Conservation (phyloP, 1,284 basidiomycete genomes). For the Waitea zeae region DNA sequence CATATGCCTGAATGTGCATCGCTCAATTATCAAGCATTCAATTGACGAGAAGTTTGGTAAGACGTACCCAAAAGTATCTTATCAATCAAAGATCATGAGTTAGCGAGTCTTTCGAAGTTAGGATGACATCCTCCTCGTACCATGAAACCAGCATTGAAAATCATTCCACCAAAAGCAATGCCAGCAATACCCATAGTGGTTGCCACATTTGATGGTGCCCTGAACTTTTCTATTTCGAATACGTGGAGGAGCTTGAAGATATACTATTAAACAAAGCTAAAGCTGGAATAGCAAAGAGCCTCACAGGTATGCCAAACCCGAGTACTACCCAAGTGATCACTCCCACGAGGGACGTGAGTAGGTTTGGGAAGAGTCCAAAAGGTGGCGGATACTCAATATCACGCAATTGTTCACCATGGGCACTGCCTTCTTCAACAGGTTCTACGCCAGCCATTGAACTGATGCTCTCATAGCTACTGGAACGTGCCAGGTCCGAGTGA, state of each 20-base stretch:
- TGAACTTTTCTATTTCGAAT: slow-evolving; percentile 38
- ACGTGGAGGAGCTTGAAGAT: slow-evolving; percentile 57
- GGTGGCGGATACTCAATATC: slow-evolving; percentile 29
- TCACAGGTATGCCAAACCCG: slow-evolving; percentile 58
- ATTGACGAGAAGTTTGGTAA: no score
- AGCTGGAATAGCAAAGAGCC: no score
- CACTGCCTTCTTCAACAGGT: slow-evolving; percentile 15
- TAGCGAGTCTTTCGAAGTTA: no score
- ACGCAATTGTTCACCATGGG: not conserved
- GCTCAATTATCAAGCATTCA: slow-evolving; percentile 5
- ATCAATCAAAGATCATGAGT: no score
- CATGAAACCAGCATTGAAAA: slow-evolving; percentile 70
- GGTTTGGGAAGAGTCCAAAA: slow-evolving; percentile 65
- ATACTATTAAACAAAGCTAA: no score
- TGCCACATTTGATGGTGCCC: slow-evolving; percentile 27
- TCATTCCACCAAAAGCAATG: slow-evolving; percentile 45
- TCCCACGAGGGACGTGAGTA: slow-evolving; percentile 54
- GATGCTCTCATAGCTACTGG: slow-evolving; percentile 3
- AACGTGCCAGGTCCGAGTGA: no score
- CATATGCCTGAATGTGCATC: slow-evolving; percentile 59
- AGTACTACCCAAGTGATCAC: slow-evolving; percentile 42
- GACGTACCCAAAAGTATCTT: no score
- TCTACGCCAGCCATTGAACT: slow-evolving; percentile 16
- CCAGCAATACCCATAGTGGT: slow-evolving; percentile 34
- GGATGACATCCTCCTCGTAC: no score